Conservation (phyloP, 228 moss, liverwort and hornwort species). For the Sphagnum magellanicum region DNA sequence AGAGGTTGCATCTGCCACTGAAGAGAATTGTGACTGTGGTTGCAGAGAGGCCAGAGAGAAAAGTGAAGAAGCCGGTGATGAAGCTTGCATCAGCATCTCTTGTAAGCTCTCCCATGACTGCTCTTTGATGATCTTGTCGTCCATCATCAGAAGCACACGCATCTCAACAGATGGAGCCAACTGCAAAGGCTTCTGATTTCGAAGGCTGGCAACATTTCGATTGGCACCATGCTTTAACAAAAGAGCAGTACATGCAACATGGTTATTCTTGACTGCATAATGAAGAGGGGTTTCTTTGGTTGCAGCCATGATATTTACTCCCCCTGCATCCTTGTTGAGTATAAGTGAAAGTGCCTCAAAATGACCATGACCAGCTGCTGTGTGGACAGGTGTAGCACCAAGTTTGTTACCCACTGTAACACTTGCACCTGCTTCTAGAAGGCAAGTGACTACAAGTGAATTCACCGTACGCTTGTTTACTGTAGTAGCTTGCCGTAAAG, state of each 20-base stretch:
- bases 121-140: conserved; percentile 70
- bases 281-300: conserved; percentile 94
- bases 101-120: conserved; percentile 63
- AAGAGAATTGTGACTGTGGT: conserved; percentile 46
- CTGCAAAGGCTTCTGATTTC: conserved; percentile 90
- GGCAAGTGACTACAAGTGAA: conserved; percentile 70
- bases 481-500: conserved; percentile 87
- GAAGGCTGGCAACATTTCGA: conserved; percentile 83
- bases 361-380: conserved; percentile 93
- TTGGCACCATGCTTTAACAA: conserved; percentile 87
- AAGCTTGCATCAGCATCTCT: conserved; percentile 29
- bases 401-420: conserved; percentile 85
- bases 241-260: conserved; percentile 71
- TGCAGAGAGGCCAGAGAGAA: conserved; percentile 23
- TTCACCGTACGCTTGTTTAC: conserved; percentile 91
- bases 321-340: conserved; percentile 80
- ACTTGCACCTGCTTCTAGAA: conserved; percentile 86
- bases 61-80: conserved; percentile 32
- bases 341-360: conserved; percentile 86
- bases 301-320: conserved; percentile 89
- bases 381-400: conserved; percentile 92
- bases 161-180: conserved; percentile 86
- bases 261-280: conserved; percentile 93
- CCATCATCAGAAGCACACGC: conserved; percentile 71
- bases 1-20: conserved; percentile 27